Evolutionary conservation across 768 basidiomycete genomes (phyloP).

Genomic region (Pleurotus pulmonarius): DNA sequence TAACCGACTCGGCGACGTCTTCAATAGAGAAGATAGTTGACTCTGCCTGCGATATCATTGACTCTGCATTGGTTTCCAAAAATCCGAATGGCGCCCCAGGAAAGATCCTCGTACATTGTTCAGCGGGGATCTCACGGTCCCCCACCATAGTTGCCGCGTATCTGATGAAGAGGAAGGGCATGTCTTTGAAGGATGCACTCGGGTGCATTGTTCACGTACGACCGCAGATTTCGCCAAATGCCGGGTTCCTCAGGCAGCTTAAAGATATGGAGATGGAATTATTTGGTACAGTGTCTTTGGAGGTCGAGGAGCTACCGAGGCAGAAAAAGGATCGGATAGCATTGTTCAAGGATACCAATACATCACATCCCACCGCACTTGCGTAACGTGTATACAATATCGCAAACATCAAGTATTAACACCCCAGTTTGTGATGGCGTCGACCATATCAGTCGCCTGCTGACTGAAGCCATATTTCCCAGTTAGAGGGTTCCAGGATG

Average conservation of each 20-base stretch:
- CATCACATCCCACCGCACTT: too few relatives aligned
- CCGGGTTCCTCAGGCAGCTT: constrained; percentile 39
- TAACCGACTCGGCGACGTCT: constrained; percentile 28
- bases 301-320: constrained; percentile 31
- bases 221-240: constrained; percentile 35
- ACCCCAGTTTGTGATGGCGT: background rate
- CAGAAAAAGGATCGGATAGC: constrained; percentile 29
- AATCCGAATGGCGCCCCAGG: constrained; percentile 17
- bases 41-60: constrained; percentile 27
- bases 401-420: background rate
- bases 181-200: constrained; percentile 35
- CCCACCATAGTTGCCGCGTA: constrained; percentile 38
- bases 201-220: constrained; percentile 28
- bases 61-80: constrained; percentile 17
- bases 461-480: background rate
- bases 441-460: background rate
- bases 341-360: constrained; percentile 20
- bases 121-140: constrained; percentile 42
- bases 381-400: too few relatives aligned
- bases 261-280: constrained; percentile 30
- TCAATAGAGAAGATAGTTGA: constrained; percentile 22
- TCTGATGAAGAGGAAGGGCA: constrained; percentile 30
- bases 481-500: background rate
- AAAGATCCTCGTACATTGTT: constrained; percentile 40
- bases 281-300: constrained; percentile 23